Evolutionary conservation across 2,329 filamentous ascomycete species (phyloP).

Genomic region (Penicillium sp.): DNA sequence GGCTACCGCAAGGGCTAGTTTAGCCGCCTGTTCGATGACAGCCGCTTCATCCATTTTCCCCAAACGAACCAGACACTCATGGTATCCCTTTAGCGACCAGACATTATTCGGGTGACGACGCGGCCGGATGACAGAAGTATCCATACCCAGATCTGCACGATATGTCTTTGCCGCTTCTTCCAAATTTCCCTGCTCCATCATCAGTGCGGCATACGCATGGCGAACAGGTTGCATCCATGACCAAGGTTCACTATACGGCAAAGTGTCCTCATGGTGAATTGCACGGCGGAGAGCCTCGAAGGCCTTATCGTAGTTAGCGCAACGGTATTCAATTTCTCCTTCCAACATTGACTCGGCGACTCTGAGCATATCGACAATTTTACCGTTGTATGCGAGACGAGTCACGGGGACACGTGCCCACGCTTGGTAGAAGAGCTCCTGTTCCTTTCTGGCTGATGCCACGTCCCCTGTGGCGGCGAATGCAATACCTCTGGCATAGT

Average conservation of each 20-base stretch:
- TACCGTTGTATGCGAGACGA: constrained; percentile 66
- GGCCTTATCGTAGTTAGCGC: constrained; percentile 54
- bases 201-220: constrained; percentile 66
- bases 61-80: constrained; percentile 62
- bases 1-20: constrained; percentile 52
- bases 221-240: constrained; percentile 72
- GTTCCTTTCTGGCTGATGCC: constrained; percentile 51
- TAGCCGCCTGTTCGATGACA: constrained; percentile 47
- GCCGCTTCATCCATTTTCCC: constrained; percentile 47
- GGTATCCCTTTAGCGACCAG: constrained; percentile 68
- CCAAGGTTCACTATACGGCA: constrained; percentile 72
- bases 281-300: constrained; percentile 57
- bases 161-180: constrained; percentile 57
- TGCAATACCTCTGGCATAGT: constrained; percentile 67
- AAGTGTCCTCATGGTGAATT: constrained; percentile 57
- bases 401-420: constrained; percentile 53
- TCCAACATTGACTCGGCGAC: constrained; percentile 64
- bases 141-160: constrained; percentile 58
- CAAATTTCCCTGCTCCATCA: constrained; percentile 61
- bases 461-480: constrained; percentile 57
- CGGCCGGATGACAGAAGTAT: constrained; percentile 57
- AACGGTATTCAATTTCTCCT: constrained; percentile 69
- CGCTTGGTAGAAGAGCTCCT: constrained; percentile 51
- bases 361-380: constrained; percentile 59
- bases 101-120: constrained; percentile 68